Evolutionary conservation across 2,329 filamentous ascomycete genomes (phyloP).

Genomic region (Cladosporium sp.): DNA sequence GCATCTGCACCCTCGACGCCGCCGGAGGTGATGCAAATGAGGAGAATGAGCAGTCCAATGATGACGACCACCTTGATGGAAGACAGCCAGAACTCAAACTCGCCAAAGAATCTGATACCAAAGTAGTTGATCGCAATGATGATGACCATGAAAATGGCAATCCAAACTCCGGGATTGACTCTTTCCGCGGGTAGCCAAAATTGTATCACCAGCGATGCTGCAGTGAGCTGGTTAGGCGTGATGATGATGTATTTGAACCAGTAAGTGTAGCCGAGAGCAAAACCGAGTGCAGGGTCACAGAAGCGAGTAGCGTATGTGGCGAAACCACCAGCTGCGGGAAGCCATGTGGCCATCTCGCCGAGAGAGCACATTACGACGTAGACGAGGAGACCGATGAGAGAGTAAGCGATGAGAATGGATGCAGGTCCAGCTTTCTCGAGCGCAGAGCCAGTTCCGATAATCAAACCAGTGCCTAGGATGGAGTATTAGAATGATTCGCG

Average conservation of each 20-base stretch:
- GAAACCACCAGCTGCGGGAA: conserved; percentile 73
- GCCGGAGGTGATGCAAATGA: conserved; percentile 29
- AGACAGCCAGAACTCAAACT: conserved; percentile 47
- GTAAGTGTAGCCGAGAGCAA: conserved; percentile 61
- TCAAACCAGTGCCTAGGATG: conserved; percentile 57
- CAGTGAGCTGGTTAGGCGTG: conserved; percentile 79
- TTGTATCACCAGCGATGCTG: conserved; percentile 70
- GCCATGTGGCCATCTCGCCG: conserved; percentile 80
- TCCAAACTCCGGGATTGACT: conserved; percentile 74
- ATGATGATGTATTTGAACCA: conserved; percentile 74
- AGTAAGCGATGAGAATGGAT: conserved; percentile 67
- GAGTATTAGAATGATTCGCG: background rate
- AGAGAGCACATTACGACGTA: conserved; percentile 77
- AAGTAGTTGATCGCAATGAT: conserved; percentile 45
- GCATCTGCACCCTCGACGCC: conserved; percentile 28
- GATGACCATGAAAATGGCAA: conserved; percentile 52
- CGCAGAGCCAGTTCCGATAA: conserved; percentile 58
- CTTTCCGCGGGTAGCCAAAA: conserved; percentile 58
- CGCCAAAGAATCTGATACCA: conserved; percentile 57
- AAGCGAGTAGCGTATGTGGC: conserved; percentile 49
- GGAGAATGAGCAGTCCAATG: conserved; percentile 42
- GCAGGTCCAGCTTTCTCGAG: conserved; percentile 52
- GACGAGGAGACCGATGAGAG: conserved; percentile 65
- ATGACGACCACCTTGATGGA: conserved; percentile 44
- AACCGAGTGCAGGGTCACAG: conserved; percentile 74